Evolutionary conservation across 2,329 filamentous ascomycete species (phyloP).

Genomic region (Aspergillus alliaceus): DNA sequence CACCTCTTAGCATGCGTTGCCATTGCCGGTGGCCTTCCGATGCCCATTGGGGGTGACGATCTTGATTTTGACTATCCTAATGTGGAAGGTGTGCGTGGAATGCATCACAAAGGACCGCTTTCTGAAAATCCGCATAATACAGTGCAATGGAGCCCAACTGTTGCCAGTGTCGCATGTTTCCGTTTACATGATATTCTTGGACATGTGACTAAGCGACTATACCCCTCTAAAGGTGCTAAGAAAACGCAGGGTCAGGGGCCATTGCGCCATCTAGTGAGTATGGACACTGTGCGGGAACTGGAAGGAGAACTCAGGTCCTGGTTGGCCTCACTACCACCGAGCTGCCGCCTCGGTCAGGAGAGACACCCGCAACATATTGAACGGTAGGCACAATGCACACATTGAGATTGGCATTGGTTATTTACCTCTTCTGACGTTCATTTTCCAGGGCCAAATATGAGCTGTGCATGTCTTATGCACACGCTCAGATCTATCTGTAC

Average conservation of each 20-base stretch:
- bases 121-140: not conserved
- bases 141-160: not conserved
- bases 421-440: not conserved
- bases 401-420: not conserved
- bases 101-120: not conserved
- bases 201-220: constrained; percentile 3
- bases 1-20: constrained; percentile 6
- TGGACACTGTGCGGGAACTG: constrained; percentile 1
- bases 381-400: not conserved
- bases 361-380: not conserved
- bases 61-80: constrained; percentile 5
- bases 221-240: constrained; percentile 1
- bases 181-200: constrained; percentile 7
- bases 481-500: constrained; percentile 12
- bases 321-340: not conserved
- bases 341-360: not conserved
- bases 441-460: constrained; percentile 7
- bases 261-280: constrained; percentile 8
- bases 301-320: constrained; percentile 8
- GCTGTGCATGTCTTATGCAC: constrained; percentile 7
- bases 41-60: constrained; percentile 4
- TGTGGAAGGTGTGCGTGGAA: not conserved
- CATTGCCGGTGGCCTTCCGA: constrained; percentile 5
- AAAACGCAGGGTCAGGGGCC: not conserved
- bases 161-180: not conserved